Percentiles rank a stretch among this genome's conserved stretches.
These are phyloP conservation scores for Tricholoma sp. DNA, from an alignment of 768 basidiomycete genomes.

Conservation along the genomic window DNA sequence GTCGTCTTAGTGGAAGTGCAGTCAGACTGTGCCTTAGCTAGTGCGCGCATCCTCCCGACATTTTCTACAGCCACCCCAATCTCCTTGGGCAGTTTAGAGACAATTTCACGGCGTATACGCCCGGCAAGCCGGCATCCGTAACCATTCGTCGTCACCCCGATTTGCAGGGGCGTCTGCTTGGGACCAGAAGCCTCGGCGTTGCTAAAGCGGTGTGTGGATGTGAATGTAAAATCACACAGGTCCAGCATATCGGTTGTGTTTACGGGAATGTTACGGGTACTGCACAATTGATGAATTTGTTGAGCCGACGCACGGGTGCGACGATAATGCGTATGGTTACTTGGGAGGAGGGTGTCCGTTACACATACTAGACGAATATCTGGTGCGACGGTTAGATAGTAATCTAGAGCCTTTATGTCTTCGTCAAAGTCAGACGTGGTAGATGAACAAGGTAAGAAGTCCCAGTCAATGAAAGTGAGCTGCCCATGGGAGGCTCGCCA, in stretches of 20 bases:
- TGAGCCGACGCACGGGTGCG: slow-evolving; percentile 51
- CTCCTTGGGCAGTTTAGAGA: slow-evolving; percentile 64
- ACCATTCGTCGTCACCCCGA: slow-evolving; percentile 89
- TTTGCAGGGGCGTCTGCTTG: slow-evolving; percentile 50
- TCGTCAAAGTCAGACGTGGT: slow-evolving; percentile 22
- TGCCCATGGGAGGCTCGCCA: slow-evolving; percentile 57
- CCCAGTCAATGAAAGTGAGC: slow-evolving; percentile 54
- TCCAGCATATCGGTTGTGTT: slow-evolving; percentile 86
- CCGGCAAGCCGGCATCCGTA: slow-evolving; percentile 83
- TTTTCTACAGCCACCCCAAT: slow-evolving; percentile 72
- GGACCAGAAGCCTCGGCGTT: slow-evolving; percentile 24
- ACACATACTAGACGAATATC: slow-evolving; percentile 58
- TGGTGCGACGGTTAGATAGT: slow-evolving; percentile 33
- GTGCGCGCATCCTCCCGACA: slow-evolving; percentile 60
- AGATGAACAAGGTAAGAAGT: slow-evolving; percentile 35
- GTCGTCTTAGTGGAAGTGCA: slow-evolving; percentile 14
- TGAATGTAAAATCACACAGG: slow-evolving; percentile 87
- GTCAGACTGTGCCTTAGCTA: slow-evolving; percentile 31
- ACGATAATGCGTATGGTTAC: slow-evolving; percentile 17
- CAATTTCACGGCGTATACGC: slow-evolving; percentile 77
- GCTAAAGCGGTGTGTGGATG: slow-evolving; percentile 77
- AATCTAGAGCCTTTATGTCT: slow-evolving; percentile 43
- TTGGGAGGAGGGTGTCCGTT: slow-evolving; percentile 60
- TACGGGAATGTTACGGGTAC: slow-evolving; percentile 47
- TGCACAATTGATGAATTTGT: slow-evolving; percentile 52